Evolutionary conservation across 495 filamentous ascomycete genomes (phyloP).

Genomic region (Melanomma pulvis-pyrius): DNA sequence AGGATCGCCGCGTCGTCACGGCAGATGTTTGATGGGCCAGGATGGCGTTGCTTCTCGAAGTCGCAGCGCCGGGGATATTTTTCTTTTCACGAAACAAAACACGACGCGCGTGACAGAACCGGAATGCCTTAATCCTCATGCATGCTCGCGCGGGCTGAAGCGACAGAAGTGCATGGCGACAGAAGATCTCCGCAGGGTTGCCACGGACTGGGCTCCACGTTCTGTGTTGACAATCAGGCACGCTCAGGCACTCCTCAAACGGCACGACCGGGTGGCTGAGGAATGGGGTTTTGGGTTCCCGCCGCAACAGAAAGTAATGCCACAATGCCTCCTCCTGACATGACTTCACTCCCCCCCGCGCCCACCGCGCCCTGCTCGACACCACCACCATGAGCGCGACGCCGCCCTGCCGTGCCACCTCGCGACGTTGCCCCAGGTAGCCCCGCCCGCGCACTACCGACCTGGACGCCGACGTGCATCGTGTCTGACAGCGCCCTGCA

Average conservation of each 20-base stretch:
- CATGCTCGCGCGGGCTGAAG: not conserved
- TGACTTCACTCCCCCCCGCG: not conserved
- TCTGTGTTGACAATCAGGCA: constrained; percentile 6
- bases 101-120: not conserved
- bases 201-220: constrained; percentile 10
- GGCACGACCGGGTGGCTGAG: constrained; percentile 17
- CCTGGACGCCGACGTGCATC: too few species aligned
- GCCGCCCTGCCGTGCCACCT: not conserved
- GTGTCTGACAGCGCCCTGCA: too few species aligned
- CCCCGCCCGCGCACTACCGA: not conserved
- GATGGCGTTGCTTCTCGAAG: not conserved
- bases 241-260: constrained; percentile 11
- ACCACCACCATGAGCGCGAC: not conserved
- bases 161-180: not conserved
- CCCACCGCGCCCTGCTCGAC: too few species aligned
- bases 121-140: not conserved
- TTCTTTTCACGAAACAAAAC: not conserved
- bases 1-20: not conserved
- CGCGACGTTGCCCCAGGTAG: not conserved
- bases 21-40: not conserved
- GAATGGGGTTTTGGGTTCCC: constrained; percentile 17
- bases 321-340: not conserved
- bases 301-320: not conserved
- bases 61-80: not conserved
- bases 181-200: constrained; percentile 18